Evolutionary conservation across 257 asterid genomes (phyloP).

Genomic region (Leptodermis oblonga): DNA sequence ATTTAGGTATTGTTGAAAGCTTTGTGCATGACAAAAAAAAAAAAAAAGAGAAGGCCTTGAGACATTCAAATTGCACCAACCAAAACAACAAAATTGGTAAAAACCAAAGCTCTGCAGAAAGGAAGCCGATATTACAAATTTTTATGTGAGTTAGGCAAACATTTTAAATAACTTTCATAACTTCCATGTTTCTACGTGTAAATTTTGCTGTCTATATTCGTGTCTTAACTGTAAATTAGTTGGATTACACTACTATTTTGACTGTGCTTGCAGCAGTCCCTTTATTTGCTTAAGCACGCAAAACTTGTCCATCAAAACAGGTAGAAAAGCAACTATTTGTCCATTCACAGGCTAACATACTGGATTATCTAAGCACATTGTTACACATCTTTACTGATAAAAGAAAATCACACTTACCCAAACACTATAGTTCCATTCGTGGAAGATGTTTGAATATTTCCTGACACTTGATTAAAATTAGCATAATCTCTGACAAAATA

Average conservation of each 20-base stretch:
- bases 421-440: slow-evolving; percentile 82
- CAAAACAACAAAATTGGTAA: background rate
- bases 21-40: too few species aligned
- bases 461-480: slow-evolving; percentile 69
- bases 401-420: slow-evolving; percentile 67
- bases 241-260: background rate
- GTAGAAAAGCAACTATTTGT: background rate
- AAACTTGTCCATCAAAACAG: background rate
- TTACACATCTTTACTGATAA: slow-evolving; percentile 10
- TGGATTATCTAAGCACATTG: slow-evolving; percentile 4
- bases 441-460: slow-evolving; percentile 62
- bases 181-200: background rate
- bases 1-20: background rate
- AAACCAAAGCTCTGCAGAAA: background rate
- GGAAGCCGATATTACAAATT: background rate
- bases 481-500: slow-evolving; percentile 69
- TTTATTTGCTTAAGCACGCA: background rate
- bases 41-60: background rate
- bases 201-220: background rate
- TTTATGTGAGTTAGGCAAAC: background rate
- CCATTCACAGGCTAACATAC: background rate
- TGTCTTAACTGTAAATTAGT: background rate
- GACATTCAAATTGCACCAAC: background rate
- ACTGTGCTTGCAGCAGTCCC: background rate
- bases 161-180: background rate